phyloP scores from a whole-genome alignment of 768 basidiomycete species.

The Stropharia rugosoannulata region DNA sequence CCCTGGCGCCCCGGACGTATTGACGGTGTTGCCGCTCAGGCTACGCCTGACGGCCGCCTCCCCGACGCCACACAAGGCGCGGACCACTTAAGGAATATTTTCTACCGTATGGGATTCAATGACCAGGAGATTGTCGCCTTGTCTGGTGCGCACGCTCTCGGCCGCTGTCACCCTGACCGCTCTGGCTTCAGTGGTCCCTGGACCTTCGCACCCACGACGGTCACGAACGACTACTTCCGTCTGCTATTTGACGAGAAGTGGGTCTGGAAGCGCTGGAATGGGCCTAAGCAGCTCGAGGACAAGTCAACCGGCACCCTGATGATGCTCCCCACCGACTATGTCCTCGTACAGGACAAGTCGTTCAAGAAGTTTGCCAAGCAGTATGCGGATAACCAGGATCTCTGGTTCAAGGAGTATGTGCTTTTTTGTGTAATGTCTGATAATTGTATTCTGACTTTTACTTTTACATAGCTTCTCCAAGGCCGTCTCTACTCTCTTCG shows the following conservation, averaged over 20 bases:
- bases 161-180: conserved; percentile 89
- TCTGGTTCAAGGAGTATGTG: conserved; percentile 93
- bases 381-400: conserved; percentile 81
- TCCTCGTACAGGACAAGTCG: conserved; percentile 83
- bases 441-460: conserved; percentile 5
- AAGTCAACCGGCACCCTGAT: conserved; percentile 86
- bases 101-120: conserved; percentile 95
- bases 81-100: conserved; percentile 85
- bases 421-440: background rate
- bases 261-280: conserved; percentile 95
- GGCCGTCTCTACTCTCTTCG: conserved; percentile 77
- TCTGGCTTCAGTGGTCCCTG: conserved; percentile 81
- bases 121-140: conserved; percentile 98
- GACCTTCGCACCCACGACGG: conserved; percentile 90
- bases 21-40: conserved; percentile 75
- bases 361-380: conserved; percentile 89
- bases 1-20: conserved; percentile 94
- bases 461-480: conserved; percentile 67
- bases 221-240: conserved; percentile 86
- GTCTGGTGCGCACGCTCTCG: conserved; percentile 91
- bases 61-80: conserved; percentile 84
- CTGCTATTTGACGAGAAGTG: conserved; percentile 89
- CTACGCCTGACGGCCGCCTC: conserved; percentile 85
- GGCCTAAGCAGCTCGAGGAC: conserved; percentile 92
- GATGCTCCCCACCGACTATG: conserved; percentile 97